Conservation (phyloP, 2,329 filamentous ascomycete genomes). For the Pseudopyricularia javanii region DNA sequence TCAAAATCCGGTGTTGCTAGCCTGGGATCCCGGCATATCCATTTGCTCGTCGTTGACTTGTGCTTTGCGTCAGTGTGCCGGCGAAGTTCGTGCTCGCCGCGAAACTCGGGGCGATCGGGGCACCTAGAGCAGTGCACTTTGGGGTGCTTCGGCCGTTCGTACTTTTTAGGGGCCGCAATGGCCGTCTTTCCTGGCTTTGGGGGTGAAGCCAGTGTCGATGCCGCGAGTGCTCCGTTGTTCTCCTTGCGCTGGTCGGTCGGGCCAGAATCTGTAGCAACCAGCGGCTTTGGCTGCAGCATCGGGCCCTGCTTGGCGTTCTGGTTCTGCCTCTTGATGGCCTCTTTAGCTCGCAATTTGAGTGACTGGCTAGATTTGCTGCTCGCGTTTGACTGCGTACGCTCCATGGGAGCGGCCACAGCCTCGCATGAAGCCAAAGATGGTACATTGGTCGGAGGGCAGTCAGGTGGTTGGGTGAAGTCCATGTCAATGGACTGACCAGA, state of each 20-base stretch:
- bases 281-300: constrained; percentile 31
- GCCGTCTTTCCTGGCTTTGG: constrained; percentile 28
- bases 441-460: constrained; percentile 2
- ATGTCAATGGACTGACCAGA: constrained; percentile 14
- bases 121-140: constrained; percentile 63
- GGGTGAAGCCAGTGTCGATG: constrained; percentile 4
- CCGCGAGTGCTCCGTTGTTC: constrained; percentile 10
- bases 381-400: constrained; percentile 31
- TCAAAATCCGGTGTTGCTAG: constrained; percentile 28
- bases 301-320: constrained; percentile 21
- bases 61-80: constrained; percentile 59
- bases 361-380: constrained; percentile 29
- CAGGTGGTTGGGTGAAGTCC: not conserved
- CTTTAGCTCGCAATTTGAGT: constrained; percentile 31
- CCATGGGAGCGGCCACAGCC: constrained; percentile 11
- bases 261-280: not conserved
- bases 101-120: constrained; percentile 62
- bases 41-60: constrained; percentile 38
- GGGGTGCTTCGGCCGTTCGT: constrained; percentile 53
- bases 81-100: constrained; percentile 72
- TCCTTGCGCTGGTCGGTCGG: constrained; percentile 11
- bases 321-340: constrained; percentile 32
- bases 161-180: constrained; percentile 28
- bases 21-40: constrained; percentile 42
- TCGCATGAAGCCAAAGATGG: constrained; percentile 2